phyloP scores from a whole-genome alignment of 1,284 basidiomycete species.

The Fistulina hepatica region DNA sequence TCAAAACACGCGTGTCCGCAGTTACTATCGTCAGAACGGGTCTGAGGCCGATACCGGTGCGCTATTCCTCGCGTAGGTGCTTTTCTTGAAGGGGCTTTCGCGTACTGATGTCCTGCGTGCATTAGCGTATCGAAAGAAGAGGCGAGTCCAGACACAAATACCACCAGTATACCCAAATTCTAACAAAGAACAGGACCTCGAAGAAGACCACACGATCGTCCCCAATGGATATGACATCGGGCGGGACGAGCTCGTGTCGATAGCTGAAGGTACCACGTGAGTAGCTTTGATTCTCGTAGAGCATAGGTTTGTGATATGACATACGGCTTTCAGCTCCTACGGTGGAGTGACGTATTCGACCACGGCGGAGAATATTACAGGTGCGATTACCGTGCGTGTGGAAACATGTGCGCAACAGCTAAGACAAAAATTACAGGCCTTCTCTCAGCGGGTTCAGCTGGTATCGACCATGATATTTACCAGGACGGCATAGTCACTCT shows the following conservation, averaged over 20 bases:
- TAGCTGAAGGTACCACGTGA: slow-evolving; percentile 9
- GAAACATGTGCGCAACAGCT: too few relatives aligned
- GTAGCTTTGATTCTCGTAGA: too few relatives aligned
- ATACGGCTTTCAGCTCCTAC: too few relatives aligned
- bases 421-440: too few relatives aligned
- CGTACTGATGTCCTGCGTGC: not conserved
- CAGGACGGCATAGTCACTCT: slow-evolving; percentile 1
- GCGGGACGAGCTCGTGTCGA: slow-evolving; percentile 11
- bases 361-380: slow-evolving; percentile 11
- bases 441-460: too few relatives aligned
- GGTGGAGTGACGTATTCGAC: slow-evolving; percentile 8
- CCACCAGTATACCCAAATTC: not conserved
- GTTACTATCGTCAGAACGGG: slow-evolving; percentile 43
- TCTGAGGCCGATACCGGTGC: slow-evolving; percentile 35
- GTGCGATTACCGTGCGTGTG: too few relatives aligned
- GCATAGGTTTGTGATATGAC: too few relatives aligned
- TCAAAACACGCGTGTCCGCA: slow-evolving; percentile 13
- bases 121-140: not conserved
- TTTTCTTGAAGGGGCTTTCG: slow-evolving; percentile 37
- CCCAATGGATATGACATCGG: slow-evolving; percentile 44
- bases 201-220: slow-evolving; percentile 34
- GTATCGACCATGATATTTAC: not conserved
- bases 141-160: not conserved
- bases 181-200: slow-evolving; percentile 17
- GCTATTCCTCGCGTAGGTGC: slow-evolving; percentile 45